A percentile compares a stretch with the other conserved stretches of the same genome.
These are phyloP conservation scores for Colletotrichum sp. DNA, from an alignment of 2,329 filamentous ascomycete genomes.

Conservation along the genomic window DNA sequence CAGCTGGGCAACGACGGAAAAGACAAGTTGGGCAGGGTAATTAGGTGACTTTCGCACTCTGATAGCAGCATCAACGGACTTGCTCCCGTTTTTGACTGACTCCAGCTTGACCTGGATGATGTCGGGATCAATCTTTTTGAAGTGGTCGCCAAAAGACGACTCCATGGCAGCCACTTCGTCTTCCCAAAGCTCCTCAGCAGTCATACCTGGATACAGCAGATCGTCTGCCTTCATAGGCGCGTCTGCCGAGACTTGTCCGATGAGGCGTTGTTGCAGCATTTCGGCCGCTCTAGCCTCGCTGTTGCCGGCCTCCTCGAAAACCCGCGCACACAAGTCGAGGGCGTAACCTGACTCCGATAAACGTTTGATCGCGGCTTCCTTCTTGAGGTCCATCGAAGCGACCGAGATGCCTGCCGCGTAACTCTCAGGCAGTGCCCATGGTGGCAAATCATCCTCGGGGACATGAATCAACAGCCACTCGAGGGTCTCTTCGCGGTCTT, in stretches of 20 bases:
- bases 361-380: slow-evolving; percentile 82
- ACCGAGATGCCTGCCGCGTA: slow-evolving; percentile 92
- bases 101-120: slow-evolving; percentile 75
- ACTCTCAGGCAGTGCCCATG: slow-evolving; percentile 89
- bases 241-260: slow-evolving; percentile 10
- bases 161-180: slow-evolving; percentile 86
- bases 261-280: slow-evolving; percentile 66
- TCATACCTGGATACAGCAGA: slow-evolving; percentile 26
- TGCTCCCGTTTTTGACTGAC: slow-evolving; percentile 55
- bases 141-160: slow-evolving; percentile 83
- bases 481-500: slow-evolving; percentile 88
- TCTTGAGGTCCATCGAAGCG: slow-evolving; percentile 79
- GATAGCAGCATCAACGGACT: slow-evolving; percentile 57
- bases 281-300: slow-evolving; percentile 82
- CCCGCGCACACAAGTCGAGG: slow-evolving; percentile 79
- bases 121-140: slow-evolving; percentile 62
- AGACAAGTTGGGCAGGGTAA: slow-evolving; percentile 75
- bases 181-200: slow-evolving; percentile 73
- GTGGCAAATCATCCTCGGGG: slow-evolving; percentile 93
- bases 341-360: slow-evolving; percentile 86
- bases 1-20: slow-evolving; percentile 73
- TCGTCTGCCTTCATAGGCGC: slow-evolving; percentile 18
- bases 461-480: slow-evolving; percentile 98
- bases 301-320: slow-evolving; percentile 71
- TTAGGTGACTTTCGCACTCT: slow-evolving; percentile 75